Conservation (phyloP, 805 yeast species). For the Hyphopichia homilentoma region DNA sequence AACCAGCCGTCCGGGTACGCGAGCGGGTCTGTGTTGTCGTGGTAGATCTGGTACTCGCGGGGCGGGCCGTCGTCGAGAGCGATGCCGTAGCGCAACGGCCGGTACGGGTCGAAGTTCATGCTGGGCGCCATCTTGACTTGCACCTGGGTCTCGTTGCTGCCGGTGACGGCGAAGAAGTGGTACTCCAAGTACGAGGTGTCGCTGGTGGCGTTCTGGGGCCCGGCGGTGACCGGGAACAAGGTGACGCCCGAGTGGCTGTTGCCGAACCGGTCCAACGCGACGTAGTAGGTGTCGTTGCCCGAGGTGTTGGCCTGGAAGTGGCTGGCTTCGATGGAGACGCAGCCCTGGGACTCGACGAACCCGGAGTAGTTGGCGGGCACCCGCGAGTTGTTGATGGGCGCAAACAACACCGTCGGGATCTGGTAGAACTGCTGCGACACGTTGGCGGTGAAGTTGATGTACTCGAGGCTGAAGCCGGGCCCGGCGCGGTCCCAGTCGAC, state of each 20-base stretch:
- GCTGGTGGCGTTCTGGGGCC: conserved; percentile 9
- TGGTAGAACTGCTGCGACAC: conserved; percentile 5
- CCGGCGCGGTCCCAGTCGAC: conserved; percentile 13
- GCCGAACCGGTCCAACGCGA: conserved; percentile 9
- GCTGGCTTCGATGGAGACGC: conserved; percentile 14
- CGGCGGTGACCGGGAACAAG: conserved; percentile 11
- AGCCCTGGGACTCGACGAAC: conserved; percentile 11
- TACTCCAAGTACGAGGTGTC: conserved; percentile 12
- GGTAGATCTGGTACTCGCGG: conserved; percentile 11
- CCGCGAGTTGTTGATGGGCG: conserved; percentile 10
- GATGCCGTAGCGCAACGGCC: conserved; percentile 19
- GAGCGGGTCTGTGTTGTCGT: conserved; percentile 9
- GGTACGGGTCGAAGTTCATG: conserved; percentile 13
- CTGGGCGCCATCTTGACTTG: conserved; percentile 15
- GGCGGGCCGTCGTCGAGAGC: conserved; percentile 19
- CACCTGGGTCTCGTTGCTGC: conserved; percentile 11
- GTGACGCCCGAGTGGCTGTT: conserved; percentile 13
- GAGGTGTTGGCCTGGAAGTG: conserved; percentile 7
- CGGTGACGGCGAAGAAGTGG: conserved; percentile 12
- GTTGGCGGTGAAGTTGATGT: conserved; percentile 11
- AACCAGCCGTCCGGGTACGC: conserved; percentile 13
- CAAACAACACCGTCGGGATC: conserved; percentile 7
- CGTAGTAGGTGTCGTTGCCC: conserved; percentile 9
- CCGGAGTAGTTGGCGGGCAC: conserved; percentile 9
- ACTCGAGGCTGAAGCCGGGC: conserved; percentile 9